Evolutionary conservation across 1,139 yeast species (phyloP), one percentile per base, ranked within the genome.

Genomic region (Yamadazyma diddensiae): DNA sequence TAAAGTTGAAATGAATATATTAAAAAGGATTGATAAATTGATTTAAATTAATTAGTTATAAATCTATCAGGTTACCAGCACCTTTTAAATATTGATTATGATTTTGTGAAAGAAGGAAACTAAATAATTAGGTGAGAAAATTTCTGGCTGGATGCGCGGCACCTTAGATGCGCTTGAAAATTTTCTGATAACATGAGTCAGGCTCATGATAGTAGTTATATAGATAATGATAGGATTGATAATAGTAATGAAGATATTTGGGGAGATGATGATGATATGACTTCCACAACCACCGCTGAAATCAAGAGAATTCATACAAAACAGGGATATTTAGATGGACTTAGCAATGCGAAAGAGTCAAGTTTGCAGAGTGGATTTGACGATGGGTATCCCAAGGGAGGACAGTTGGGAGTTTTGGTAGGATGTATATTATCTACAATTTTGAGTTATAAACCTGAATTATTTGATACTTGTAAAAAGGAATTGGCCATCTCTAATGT

Each of bases 241-340:
- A n/a, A n/a, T n/a, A n/a, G n/a, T n/a, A n/a, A n/a, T n/a, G n/a
- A n/a, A n/a, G 77, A 72, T 27, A 46, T 73, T 4, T 66, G 78
- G 75, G 71, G 58, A 3, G 70, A 63, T 27, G 65, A 60, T 28
- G 73, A 21, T 10, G 12, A 10, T 7, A 12, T 7, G 11, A 9
- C 11, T 8, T 6, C 29, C 16, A 16, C 15, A 13, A 45, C 64
- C 5, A 55, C 65, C 14, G 62, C 66, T 3, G 71, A 66, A 33
- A 41, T 73, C 18, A 52, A 75, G 41, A 62, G 94, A 27, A 70
- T 69, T n/a, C 97, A 90, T 50, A 70, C 69, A 15, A 85, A 85
- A 43, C 82, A 82, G 39, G 97, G 97, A 0, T 90, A 86, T 48
- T 57, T 86, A 3, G 96, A 84, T 40, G 97, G 97, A 0, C 55